Conservation (phyloP, 2,329 filamentous ascomycete species). For the Lojkania enalia region DNA sequence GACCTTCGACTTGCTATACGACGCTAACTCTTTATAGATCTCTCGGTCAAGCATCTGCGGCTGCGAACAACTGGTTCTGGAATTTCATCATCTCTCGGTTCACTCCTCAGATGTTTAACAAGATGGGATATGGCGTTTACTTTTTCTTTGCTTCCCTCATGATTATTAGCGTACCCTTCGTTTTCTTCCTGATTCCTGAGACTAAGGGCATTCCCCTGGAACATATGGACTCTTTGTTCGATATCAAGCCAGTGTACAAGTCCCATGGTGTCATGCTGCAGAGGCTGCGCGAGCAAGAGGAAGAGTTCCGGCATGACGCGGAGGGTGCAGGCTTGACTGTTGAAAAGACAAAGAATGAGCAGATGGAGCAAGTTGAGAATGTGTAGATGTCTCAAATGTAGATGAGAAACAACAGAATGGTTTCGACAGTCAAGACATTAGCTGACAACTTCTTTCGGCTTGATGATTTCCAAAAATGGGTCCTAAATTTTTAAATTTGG, state of each 20-base stretch:
- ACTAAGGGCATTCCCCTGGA: slow-evolving; percentile 53
- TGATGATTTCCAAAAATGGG: too few relatives aligned
- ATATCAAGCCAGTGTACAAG: slow-evolving; percentile 47
- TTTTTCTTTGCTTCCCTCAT: slow-evolving; percentile 56
- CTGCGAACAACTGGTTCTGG: slow-evolving; percentile 72
- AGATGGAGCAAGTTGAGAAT: slow-evolving; percentile 12
- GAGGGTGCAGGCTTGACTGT: slow-evolving; percentile 18
- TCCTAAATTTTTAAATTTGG: too few relatives aligned
- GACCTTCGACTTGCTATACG: neutral
- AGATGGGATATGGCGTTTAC: slow-evolving; percentile 49
- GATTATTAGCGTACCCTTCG: slow-evolving; percentile 49
- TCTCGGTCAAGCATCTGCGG: slow-evolving; percentile 72
- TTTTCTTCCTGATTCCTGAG: slow-evolving; percentile 50
- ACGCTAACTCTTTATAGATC: slow-evolving; percentile 66
- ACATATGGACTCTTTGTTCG: slow-evolving; percentile 52
- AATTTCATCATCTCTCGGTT: slow-evolving; percentile 72
- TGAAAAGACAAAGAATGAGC: slow-evolving; percentile 42
- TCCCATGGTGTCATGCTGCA: slow-evolving; percentile 47
- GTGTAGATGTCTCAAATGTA: too few relatives aligned
- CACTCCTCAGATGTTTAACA: slow-evolving; percentile 64
- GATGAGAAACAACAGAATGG: too few relatives aligned
- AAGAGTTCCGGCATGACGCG: slow-evolving; percentile 48
- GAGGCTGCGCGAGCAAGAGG: slow-evolving; percentile 44
- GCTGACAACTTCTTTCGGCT: too few relatives aligned
- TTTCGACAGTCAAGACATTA: too few relatives aligned